Evolutionary conservation across 192 early-diverging fungal genomes (phyloP), one percentile per base, ranked within the genome.

Genomic region (Linnemannia elongata): DNA sequence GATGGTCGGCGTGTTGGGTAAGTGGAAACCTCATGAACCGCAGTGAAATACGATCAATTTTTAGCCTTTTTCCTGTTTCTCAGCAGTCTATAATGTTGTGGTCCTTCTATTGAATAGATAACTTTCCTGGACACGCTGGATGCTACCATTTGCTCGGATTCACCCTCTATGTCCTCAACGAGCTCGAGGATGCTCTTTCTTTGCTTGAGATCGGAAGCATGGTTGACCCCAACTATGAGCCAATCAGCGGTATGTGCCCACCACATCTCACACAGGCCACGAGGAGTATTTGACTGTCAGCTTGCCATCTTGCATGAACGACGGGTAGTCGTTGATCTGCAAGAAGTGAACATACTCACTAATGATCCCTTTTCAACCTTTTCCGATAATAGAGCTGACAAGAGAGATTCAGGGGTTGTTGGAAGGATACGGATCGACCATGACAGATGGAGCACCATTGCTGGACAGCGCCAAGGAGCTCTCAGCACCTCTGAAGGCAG

Each of bases 81-180:
- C 39, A 41, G 0, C 10, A 17, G 44, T 9, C 24, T 8, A 42
- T 72, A 4, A 39, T 41, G 12, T 41, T 24, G 18, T 6, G 2
- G 4, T 57, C 24, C n/a, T 30, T 74, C 38, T 47, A 52, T 17
- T 52, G 49, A 45, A 15, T 72, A 87, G 91, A 92, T 24, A 79
- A 90, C 45, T 92, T 91, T 45, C 91, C 91, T 63, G 88, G 81
- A 27, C 90, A 92, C 82, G 90, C 89, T 44, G 91, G 90, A 33
- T 91, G 90, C 75, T 92, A 92, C 81, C 89, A 92, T 76, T 76
- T 92, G 45, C 79, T 92, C 10, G 91, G 81, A 41, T 92, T 92
- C 63, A 88, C 90, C 38, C 79, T 91, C 7, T 92, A 89, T 74
- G 89, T 92, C 2, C 69, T 92, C 35, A 92, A 92, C 47, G 86